Percentiles rank a stretch among this genome's conserved stretches.
phyloP scores from a whole-genome alignment of 2,329 filamentous ascomycete genomes.

The Zymoseptoria ardabiliae region DNA sequence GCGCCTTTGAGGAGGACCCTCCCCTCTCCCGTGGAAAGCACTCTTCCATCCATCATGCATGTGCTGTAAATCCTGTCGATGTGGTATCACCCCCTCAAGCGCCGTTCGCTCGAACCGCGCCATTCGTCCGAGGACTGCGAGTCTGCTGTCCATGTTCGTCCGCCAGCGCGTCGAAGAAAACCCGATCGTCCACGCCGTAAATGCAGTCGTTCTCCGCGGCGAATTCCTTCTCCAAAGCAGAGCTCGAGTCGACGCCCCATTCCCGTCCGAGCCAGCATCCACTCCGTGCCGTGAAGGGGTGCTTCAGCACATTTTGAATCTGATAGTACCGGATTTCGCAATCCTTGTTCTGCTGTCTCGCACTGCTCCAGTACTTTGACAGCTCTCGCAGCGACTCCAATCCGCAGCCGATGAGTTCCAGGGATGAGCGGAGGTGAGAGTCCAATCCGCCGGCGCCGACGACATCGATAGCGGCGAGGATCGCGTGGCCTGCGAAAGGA shows the following conservation, averaged over 20 bases:
- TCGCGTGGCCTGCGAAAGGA: conserved; percentile 55
- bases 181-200: conserved; percentile 23
- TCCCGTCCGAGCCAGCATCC: conserved; percentile 28
- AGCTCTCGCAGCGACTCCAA: conserved; percentile 51
- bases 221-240: conserved; percentile 23
- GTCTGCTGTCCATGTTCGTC: conserved; percentile 3
- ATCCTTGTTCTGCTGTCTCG: conserved; percentile 43
- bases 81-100: conserved; percentile 4
- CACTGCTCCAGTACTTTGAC: conserved; percentile 53
- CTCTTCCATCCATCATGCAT: background rate
- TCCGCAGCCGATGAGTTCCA: conserved; percentile 49
- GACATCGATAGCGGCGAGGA: conserved; percentile 59
- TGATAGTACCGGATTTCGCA: conserved; percentile 42
- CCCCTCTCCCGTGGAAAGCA: background rate
- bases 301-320: conserved; percentile 35
- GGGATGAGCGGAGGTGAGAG: conserved; percentile 43
- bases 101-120: conserved; percentile 5
- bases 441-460: conserved; percentile 54
- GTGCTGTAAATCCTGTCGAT: conserved; percentile 13
- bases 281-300: conserved; percentile 30
- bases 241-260: conserved; percentile 27
- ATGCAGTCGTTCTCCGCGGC: conserved; percentile 28
- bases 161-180: conserved; percentile 23
- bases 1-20: too few relatives aligned
- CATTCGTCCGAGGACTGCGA: conserved; percentile 3